Percentiles rank a stretch among this genome's conserved stretches.
Evolutionary conservation across 2,329 filamentous ascomycete species (phyloP).

Genomic region (Fusarium incarnatum): DNA sequence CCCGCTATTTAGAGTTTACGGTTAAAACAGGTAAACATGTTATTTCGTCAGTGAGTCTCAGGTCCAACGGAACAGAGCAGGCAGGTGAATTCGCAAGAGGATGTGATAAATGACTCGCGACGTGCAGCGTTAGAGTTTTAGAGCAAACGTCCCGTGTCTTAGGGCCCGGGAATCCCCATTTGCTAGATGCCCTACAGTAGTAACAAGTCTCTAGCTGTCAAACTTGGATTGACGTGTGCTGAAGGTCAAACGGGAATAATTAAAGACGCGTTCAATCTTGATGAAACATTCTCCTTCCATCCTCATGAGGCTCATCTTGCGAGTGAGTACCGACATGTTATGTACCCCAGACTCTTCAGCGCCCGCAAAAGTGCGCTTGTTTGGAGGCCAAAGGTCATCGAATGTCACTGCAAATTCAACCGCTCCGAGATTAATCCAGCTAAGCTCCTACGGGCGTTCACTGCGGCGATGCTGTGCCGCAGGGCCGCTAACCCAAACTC

Average conservation of each 20-base stretch:
- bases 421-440: not conserved
- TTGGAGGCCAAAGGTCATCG: not conserved
- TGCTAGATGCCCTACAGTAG: not conserved
- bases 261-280: not conserved
- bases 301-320: not conserved
- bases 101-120: conserved; percentile 8
- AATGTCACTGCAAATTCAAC: not conserved
- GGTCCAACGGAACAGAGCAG: not conserved
- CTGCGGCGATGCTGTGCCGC: not conserved
- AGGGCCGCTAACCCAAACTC: not conserved
- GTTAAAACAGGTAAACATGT: not conserved
- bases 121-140: not conserved
- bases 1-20: conserved; percentile 22
- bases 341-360: not conserved
- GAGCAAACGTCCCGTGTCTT: not conserved
- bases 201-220: not conserved
- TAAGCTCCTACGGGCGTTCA: not conserved
- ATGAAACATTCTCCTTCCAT: not conserved
- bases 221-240: not conserved
- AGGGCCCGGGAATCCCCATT: not conserved
- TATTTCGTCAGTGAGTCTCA: not conserved
- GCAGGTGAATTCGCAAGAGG: not conserved
- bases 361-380: not conserved
- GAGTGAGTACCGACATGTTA: not conserved
- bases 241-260: not conserved